Evolutionary conservation across 306 rosid species (phyloP), one percentile per base, ranked within the genome.

Genomic region (Gynostemma pentaphyllum): DNA sequence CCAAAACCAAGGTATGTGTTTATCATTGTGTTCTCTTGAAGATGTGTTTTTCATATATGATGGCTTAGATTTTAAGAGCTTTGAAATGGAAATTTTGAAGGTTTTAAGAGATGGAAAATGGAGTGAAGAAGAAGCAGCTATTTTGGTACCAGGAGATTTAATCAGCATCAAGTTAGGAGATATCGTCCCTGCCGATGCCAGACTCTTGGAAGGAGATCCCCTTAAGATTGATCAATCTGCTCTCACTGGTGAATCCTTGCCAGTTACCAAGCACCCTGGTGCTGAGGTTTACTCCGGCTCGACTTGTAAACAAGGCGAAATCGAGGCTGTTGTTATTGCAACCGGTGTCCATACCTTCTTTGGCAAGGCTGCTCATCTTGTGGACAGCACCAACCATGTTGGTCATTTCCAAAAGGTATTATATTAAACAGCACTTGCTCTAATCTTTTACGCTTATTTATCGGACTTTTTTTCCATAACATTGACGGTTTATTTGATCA

Each of bases 291-390:
- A 76, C 79, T 89, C 97, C 39, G 97, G 97, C n/a, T 89, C 97
- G 5, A 89, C 95, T 4, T 89, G 97, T 79, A 89, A 89, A 50
- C 97, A 89, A 66, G 97, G 97, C 41, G 97, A 89, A 73, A 73
- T 89, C 8, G 95, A 89, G 72, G 97, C 97, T 34, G 70, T 89
- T 71, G 95, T 89, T 22, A 86, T 89, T 16, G 97, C 97, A 72
- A 89, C 97, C 2, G 97, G 97, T 32, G 97, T 89, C 55, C 95
- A 89, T 15, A 84, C 97, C 73, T 86, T 89, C 80, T 89, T 89
- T 42, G 97, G 95, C 49, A 89, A 86, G 75, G 97, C 97, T 15
- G 97, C 97, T 32, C 95, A 89, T 66, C 90, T 89, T 74, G 95
- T 89, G 5, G 91, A 89, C 12, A 89, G 76, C 79, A 89, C 97